Conservation (phyloP, 1,139 yeast genomes). For the Nakaseomyces delphensis region DNA sequence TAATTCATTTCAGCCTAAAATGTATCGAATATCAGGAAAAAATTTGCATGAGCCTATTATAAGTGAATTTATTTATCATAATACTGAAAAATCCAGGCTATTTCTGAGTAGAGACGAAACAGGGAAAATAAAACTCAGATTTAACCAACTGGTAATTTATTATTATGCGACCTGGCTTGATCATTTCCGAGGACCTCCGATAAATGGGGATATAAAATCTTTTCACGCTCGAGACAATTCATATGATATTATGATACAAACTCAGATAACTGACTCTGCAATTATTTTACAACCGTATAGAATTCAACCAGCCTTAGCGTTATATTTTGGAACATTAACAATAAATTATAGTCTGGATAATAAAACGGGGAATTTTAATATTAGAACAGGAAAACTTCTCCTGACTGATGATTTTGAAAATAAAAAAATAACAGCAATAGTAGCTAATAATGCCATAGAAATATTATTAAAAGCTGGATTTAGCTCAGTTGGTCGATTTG, state of each 20-base stretch:
- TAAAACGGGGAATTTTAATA: constrained; percentile 36
- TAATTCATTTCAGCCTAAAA: constrained; percentile 14
- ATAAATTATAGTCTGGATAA: not conserved
- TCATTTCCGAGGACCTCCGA: constrained; percentile 11
- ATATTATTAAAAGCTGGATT: not conserved
- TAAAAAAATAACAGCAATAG: constrained; percentile 14
- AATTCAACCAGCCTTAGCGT: constrained; percentile 43
- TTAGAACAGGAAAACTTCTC: constrained; percentile 40
- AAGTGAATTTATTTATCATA: not conserved
- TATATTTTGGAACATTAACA: constrained; percentile 40
- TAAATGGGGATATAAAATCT: not conserved
- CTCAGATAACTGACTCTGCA: constrained; percentile 44
- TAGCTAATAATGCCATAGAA: not conserved
- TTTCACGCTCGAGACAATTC: not conserved
- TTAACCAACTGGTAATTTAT: constrained; percentile 21
- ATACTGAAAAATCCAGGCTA: constrained; percentile 12
- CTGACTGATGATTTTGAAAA: constrained; percentile 49
- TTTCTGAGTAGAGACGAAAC: constrained; percentile 27
- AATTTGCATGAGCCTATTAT: not conserved
- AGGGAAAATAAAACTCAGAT: constrained; percentile 34
- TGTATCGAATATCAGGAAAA: constrained; percentile 20
- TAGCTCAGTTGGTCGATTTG: not conserved
- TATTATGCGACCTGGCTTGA: constrained; percentile 52
- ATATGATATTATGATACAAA: constrained; percentile 32
- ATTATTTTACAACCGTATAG: constrained; percentile 54